phyloP scores from a whole-genome alignment of 139 green algal species.

The Picochlorum sp. region DNA sequence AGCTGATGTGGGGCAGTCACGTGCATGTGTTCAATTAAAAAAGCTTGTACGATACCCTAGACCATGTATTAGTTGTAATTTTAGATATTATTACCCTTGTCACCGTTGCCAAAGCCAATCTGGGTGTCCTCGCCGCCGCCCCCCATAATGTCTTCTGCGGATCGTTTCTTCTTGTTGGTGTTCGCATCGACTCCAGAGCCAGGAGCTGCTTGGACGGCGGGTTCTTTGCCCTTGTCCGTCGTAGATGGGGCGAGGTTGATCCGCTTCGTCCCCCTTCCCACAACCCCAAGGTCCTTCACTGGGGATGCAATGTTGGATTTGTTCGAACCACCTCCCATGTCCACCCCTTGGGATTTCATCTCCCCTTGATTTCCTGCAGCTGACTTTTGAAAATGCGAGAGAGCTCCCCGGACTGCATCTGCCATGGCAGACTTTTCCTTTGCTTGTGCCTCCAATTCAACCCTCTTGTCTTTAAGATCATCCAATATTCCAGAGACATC shows the following conservation, averaged over 20 bases:
- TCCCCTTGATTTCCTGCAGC: not conserved
- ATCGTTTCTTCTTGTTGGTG: not conserved
- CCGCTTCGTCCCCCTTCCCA: constrained; percentile 48
- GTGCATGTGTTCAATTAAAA: no score
- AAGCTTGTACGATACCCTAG: no score
- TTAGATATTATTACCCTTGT: no score
- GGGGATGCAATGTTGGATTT: not conserved
- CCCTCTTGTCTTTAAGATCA: constrained; percentile 38
- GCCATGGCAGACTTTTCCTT: constrained; percentile 28
- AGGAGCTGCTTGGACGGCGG: not conserved
- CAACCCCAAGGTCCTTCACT: constrained; percentile 38
- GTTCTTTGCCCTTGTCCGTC: not conserved
- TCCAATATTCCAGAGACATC: constrained; percentile 28
- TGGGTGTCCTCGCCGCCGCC: no score
- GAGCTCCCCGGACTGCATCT: constrained; percentile 22
- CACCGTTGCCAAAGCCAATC: no score
- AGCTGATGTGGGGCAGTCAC: no score
- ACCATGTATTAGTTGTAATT: no score
- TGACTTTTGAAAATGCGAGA: constrained; percentile 14
- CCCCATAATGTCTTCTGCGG: not conserved
- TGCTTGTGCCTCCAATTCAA: constrained; percentile 27
- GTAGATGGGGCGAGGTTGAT: constrained; percentile 34
- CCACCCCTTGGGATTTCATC: not conserved
- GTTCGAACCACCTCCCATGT: not conserved
- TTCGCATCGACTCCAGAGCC: not conserved